phyloP scores from a whole-genome alignment of 2,329 filamentous ascomycete genomes.

The Botryosphaeria agaves region DNA sequence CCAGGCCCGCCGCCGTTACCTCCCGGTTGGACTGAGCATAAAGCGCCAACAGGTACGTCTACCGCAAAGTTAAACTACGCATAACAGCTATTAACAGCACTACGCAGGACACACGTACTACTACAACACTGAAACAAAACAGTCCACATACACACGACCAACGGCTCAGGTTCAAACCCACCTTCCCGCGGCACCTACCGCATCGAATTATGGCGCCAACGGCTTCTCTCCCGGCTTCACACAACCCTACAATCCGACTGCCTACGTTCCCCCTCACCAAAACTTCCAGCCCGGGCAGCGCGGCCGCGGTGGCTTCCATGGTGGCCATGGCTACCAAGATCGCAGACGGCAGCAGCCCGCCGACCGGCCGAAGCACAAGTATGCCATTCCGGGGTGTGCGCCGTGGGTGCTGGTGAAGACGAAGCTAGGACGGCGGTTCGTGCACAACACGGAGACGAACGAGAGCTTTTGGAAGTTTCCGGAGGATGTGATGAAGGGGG shows the following conservation, averaged over 20 bases:
- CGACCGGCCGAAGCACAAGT: constrained; percentile 69
- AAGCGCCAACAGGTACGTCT: constrained; percentile 51
- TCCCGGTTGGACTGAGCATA: constrained; percentile 84
- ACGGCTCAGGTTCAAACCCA: no score
- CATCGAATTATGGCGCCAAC: no score
- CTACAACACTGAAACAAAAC: constrained; percentile 65
- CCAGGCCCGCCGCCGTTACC: constrained; percentile 41
- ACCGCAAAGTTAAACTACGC: neutral
- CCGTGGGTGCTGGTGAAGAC: constrained; percentile 92
- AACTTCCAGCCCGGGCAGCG: constrained; percentile 23
- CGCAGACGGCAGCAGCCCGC: constrained; percentile 49
- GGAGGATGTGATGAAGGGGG: constrained; percentile 62
- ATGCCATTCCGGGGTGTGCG: constrained; percentile 60
- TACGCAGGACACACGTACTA: constrained; percentile 63
- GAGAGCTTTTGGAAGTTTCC: constrained; percentile 94
- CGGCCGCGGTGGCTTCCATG: constrained; percentile 26
- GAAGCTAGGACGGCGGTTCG: constrained; percentile 75
- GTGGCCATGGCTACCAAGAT: constrained; percentile 38
- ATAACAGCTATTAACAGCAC: neutral
- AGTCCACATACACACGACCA: constrained; percentile 75
- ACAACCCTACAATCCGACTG: no score
- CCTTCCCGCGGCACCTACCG: no score
- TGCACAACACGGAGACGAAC: constrained; percentile 72
- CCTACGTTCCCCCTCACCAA: constrained; percentile 5
- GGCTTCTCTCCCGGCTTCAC: no score